Conservation (phyloP, 257 asterid genomes). For the Lycium ferocissimum region DNA sequence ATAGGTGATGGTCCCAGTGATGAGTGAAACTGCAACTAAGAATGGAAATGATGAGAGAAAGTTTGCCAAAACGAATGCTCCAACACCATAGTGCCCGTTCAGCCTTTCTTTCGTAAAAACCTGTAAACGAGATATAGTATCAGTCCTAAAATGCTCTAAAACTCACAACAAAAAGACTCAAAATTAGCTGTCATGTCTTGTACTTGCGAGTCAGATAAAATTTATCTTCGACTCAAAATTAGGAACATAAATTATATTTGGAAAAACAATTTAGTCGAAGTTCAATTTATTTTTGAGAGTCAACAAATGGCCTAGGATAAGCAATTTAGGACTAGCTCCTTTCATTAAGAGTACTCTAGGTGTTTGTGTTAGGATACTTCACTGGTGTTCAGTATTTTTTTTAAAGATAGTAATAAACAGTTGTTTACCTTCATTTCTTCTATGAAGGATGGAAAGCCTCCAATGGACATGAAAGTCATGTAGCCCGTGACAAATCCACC, state of each 20-base stretch:
- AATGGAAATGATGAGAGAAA: constrained; percentile 86
- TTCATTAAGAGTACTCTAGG: not conserved
- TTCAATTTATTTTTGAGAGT: too few species aligned
- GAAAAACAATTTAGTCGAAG: too few species aligned
- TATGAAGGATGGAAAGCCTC: constrained; percentile 94
- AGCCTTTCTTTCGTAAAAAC: constrained; percentile 82
- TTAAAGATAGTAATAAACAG: not conserved
- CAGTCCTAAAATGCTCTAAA: not conserved
- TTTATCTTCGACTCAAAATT: not conserved
- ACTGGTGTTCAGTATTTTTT: not conserved
- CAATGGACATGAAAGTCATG: constrained; percentile 98
- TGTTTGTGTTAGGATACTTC: too few species aligned
- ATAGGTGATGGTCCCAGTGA: constrained; percentile 72
- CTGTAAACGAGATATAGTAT: constrained; percentile 41
- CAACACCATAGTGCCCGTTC: constrained; percentile 86
- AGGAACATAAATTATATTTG: not conserved
- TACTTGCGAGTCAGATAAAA: not conserved
- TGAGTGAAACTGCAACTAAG: constrained; percentile 62
- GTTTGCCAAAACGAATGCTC: constrained; percentile 76
- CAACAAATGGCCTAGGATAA: not conserved
- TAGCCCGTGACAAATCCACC: constrained; percentile 89
- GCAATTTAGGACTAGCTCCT: not conserved
- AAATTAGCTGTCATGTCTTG: not conserved
- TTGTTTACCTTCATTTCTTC: constrained; percentile 83
- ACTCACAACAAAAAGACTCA: not conserved